These are phyloP conservation scores for Hyparrhenia diplandra DNA, from an alignment of 176 grass and related monocot genomes.

Conservation along the genomic window DNA sequence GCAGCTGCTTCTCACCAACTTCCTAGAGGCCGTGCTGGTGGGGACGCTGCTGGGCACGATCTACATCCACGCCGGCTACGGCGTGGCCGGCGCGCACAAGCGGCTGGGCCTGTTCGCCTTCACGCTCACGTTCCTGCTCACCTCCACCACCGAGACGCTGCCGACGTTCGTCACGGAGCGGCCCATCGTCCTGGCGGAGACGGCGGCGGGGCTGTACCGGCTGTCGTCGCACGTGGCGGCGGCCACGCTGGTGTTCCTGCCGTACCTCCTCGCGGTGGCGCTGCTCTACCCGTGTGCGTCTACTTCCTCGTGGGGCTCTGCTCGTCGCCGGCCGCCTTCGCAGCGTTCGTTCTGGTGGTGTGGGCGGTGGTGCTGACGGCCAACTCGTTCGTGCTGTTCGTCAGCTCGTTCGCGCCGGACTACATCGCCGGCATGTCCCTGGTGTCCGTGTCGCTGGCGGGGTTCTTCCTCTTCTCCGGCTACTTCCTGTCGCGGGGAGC, in stretches of 20 bases:
- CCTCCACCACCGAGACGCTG: constrained; percentile 85
- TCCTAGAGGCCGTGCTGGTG: constrained; percentile 59
- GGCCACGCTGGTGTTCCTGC: constrained; percentile 75
- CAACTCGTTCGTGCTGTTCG: constrained; percentile 85
- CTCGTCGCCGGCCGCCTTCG: constrained; percentile 49
- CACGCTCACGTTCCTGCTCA: constrained; percentile 89
- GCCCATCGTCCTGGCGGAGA: constrained; percentile 81
- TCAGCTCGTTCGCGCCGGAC: constrained; percentile 86
- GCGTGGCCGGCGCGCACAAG: constrained; percentile 60
- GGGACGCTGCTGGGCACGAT: constrained; percentile 82
- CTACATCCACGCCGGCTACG: constrained; percentile 75
- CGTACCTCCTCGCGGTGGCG: constrained; percentile 79
- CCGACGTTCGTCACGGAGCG: constrained; percentile 86
- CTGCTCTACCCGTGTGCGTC: constrained; percentile 69
- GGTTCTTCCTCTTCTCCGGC: constrained; percentile 98
- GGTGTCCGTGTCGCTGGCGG: constrained; percentile 63
- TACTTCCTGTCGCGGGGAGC: constrained; percentile 85
- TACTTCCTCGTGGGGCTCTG: constrained; percentile 93
- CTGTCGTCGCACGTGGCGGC: constrained; percentile 72
- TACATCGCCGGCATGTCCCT: constrained; percentile 91
- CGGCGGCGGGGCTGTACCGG: constrained; percentile 76
- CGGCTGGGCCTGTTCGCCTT: constrained; percentile 94
- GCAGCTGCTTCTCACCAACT: constrained; percentile 86
- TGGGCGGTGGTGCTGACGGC: constrained; percentile 83
- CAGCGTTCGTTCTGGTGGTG: constrained; percentile 68